Conservation (phyloP, 257 asterid genomes). For the Paulownia fortunei region DNA sequence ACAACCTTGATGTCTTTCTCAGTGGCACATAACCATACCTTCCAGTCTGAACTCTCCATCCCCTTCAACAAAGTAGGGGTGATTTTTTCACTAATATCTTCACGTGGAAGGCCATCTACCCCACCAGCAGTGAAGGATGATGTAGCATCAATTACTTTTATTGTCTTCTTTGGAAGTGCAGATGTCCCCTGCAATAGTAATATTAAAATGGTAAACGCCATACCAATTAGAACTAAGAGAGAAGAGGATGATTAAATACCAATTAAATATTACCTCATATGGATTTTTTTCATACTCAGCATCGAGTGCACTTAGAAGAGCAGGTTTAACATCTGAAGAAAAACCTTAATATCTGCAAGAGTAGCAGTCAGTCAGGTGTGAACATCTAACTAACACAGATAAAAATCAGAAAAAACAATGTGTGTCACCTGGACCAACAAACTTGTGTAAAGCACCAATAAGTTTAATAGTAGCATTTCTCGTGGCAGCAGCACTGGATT, state of each 20-base stretch:
- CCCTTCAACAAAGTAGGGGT: slow-evolving; percentile 88
- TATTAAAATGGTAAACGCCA: slow-evolving; percentile 23
- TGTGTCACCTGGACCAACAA: slow-evolving; percentile 94
- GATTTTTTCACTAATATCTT: slow-evolving; percentile 93
- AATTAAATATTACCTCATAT: slow-evolving; percentile 67
- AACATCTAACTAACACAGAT: slow-evolving; percentile 30
- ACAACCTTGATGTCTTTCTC: slow-evolving; percentile 16
- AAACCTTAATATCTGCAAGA: slow-evolving; percentile 82
- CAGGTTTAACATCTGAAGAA: slow-evolving; percentile 97
- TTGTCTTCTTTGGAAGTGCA: slow-evolving; percentile 82
- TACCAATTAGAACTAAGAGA: slow-evolving; percentile 14
- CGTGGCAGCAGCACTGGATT: slow-evolving; percentile 98
- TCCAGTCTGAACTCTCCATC: slow-evolving; percentile 97
- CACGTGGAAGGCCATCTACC: slow-evolving; percentile 93
- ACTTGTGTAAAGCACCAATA: slow-evolving; percentile 87
- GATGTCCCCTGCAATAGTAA: slow-evolving; percentile 64
- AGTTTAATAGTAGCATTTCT: slow-evolving; percentile 94
- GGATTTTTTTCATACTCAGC: slow-evolving; percentile 98
- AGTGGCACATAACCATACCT: slow-evolving; percentile 53
- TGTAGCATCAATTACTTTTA: slow-evolving; percentile 67
- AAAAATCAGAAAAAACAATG: slow-evolving; percentile 30
- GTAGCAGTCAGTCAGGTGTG: slow-evolving; percentile 35
- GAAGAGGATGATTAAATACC: slow-evolving; percentile 19
- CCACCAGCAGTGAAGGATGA: slow-evolving; percentile 66
- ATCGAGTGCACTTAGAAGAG: slow-evolving; percentile 94